Base-by-base conservation (phyloP, 306 rosid genomes). In the Trichosanthes cucumerina region DNA sequence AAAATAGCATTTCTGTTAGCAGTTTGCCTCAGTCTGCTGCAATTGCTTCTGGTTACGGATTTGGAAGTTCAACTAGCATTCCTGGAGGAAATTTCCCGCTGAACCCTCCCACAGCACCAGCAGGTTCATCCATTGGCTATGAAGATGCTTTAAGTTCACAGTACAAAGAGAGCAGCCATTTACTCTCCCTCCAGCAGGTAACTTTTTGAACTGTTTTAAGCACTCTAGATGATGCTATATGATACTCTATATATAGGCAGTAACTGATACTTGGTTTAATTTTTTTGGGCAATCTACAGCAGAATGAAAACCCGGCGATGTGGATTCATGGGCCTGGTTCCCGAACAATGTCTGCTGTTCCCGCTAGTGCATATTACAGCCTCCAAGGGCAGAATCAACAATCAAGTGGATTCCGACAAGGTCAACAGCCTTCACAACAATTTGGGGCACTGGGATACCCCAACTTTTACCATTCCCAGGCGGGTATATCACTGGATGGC, bases 251-350 rank as follows among this genome's bases (percentile, higher is more conserved):
- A 52, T 33, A 19, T 52, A 52, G 2, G 3, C 8, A 36, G 79
- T 0, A 52, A 44, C 13, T 50, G n/a, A 10, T 28, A 16, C 41
- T 26, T 12, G 46, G 9, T 38, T 49, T 34, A 9, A 26, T 36
- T 82, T 43, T 68, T 68, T 66, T 28, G 54, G 44, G 43, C 41
- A 72, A 47, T 72, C 26, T 83, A 3, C 80, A 69, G 66, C 89
- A 96, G 98, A 93, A 87, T 78, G 99, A 96, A 70, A 96, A 92
- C 84, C 88, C 97, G 26, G 89, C 88, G 2, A 93, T 96, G 98
- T 96, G 99, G 99, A 88, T 96, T 83, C 98, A 90, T 0, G 99
- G 98, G 58, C 98, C 93, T 54, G 96, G 97, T 73, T 96, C 99
- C 23, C 88, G 98, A 83, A 91, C 97, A 15, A 88, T 92, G 89